Base-by-base conservation (phyloP, 257 asterid species). In the Solanum lignicaule region DNA sequence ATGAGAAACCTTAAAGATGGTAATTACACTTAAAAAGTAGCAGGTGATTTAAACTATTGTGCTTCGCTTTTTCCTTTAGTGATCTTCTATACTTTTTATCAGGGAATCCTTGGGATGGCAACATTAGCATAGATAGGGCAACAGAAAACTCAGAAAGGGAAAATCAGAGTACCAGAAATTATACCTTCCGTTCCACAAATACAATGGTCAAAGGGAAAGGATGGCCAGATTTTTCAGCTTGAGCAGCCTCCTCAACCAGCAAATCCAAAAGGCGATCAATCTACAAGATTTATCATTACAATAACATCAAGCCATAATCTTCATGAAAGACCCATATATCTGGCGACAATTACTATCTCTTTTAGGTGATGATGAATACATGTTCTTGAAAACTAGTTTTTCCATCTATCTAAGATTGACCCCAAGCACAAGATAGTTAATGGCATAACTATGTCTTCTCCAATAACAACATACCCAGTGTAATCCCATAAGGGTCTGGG, bases 181-280 rank as follows among this genome's bases (percentile, higher is more conserved):
- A 88, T 90, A 95, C 98, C 98, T 96, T 96, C 68, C 98, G 92
- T 90, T 96, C 98, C 88, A 96, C 98, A 93, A 96, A 96, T 83
- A 96, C 98, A 87, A 96, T 95, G 89, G 98, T 94, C 95, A 96
- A 92, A 88, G 98, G 96, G 89, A 93, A 94, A 32, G 93, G 87
- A 38, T 90, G 96, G 91, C 95, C 93, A 86, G 90, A 90, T 84
- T 86, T 93, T 88, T 95, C 96, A 88, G 98, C 91, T 71, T 92
- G 94, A 88, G 95, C 92, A 89, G 98, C 94, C 85, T 92, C 96
- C 93, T 95, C 98, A 69, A 95, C 98, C 89, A 96, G 95, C 95
- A 95, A 87, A 89, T 89, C 92, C 78, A 96, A 90, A 83, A 96
- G 94, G 90, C 96, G 92, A 92, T 96, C 98, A 90, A 96, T 93